Evolutionary conservation across 1,139 yeast genomes (phyloP).

Genomic region (Saccharomyces hybrid): DNA sequence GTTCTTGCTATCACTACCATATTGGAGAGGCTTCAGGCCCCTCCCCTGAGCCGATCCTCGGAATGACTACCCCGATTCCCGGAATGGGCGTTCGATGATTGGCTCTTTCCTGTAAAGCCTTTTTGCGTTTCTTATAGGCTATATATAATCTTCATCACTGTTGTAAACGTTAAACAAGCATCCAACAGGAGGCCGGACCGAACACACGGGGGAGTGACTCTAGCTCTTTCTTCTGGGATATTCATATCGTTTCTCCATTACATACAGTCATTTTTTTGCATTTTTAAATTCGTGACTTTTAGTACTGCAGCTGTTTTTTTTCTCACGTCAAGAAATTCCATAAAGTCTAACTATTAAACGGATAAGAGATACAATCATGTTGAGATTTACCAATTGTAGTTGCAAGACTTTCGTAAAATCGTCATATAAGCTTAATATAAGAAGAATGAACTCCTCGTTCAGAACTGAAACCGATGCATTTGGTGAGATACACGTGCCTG

Average conservation of each 20-base stretch:
- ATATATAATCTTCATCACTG: neutral
- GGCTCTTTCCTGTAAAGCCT: neutral
- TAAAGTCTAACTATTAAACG: neutral
- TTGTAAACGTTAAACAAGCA: neutral
- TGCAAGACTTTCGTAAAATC: neutral
- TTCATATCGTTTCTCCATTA: neutral
- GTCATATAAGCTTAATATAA: neutral
- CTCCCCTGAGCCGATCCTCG: neutral
- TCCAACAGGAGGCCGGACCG: neutral
- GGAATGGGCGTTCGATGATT: neutral
- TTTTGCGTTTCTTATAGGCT: neutral
- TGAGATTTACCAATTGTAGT: neutral
- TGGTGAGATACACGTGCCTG: slow-evolving; percentile 88
- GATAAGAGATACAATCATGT: neutral
- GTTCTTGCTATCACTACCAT: neutral
- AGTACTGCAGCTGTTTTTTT: neutral
- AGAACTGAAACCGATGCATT: slow-evolving; percentile 93
- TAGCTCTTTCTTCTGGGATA: neutral
- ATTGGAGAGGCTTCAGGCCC: neutral
- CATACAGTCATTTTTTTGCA: neutral
- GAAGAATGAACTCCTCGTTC: slow-evolving; percentile 2
- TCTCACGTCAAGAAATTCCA: neutral
- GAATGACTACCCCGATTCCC: neutral
- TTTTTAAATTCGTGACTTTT: neutral
- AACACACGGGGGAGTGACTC: neutral